A percentile compares a stretch with the other conserved stretches of the same genome.
Evolutionary conservation across 2,329 filamentous ascomycete species (phyloP).

Genomic region (Harringtonia aguacate): DNA sequence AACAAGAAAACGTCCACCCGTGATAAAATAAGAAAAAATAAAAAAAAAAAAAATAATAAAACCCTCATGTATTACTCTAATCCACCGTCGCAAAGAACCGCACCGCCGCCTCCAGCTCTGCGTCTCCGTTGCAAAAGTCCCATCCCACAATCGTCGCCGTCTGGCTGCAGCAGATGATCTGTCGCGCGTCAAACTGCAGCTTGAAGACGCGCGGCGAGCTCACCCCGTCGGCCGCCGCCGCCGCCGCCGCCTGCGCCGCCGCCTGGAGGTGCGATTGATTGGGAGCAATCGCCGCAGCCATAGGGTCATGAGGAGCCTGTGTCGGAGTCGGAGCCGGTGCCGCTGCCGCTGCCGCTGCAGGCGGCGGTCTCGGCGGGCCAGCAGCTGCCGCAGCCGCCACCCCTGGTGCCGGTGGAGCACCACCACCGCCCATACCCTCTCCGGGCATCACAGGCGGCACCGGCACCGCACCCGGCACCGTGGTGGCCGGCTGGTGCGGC

Average conservation of each 20-base stretch:
- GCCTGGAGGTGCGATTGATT: no score
- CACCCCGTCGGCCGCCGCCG: slow-evolving; percentile 31
- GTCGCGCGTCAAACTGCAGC: slow-evolving; percentile 85
- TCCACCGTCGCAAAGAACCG: slow-evolving; percentile 64
- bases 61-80: no score
- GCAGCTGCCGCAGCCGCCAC: background rate
- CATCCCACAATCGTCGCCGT: slow-evolving; percentile 88
- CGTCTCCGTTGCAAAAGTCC: slow-evolving; percentile 89
- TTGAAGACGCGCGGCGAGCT: slow-evolving; percentile 71
- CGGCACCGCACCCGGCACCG: no score
- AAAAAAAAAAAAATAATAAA: background rate
- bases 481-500: background rate
- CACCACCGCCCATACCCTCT: no score
- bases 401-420: no score
- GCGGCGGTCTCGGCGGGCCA: no score
- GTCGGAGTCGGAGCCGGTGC: background rate
- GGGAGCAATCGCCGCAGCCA: no score
- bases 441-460: no score
- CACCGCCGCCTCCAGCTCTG: slow-evolving; percentile 66
- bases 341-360: background rate
- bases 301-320: no score
- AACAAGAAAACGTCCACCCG: background rate
- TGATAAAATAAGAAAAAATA: background rate
- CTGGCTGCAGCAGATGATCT: slow-evolving; percentile 91
- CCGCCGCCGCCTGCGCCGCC: background rate